A percentile compares a stretch with the other conserved stretches of the same genome.
These are phyloP conservation scores for Medicago ruthenica DNA, from an alignment of 306 rosid species.

Conservation along the genomic window DNA sequence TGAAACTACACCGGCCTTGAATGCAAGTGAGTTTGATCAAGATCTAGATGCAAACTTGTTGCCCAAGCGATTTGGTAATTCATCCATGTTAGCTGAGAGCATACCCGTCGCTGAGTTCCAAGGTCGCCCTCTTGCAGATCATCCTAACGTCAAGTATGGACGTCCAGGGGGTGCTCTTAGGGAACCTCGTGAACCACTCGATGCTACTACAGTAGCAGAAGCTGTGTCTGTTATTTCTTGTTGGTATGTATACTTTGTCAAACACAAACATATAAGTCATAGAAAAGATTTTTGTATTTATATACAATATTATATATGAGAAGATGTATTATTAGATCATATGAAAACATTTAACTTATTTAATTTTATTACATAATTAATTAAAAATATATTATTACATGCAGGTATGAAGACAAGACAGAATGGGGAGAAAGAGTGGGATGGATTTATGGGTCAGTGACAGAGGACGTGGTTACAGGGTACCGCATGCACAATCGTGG, in stretches of 20 bases:
- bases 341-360: neutral
- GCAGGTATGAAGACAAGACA: conserved; percentile 67
- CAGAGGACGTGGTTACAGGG: conserved; percentile 64
- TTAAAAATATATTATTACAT: neutral
- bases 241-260: conserved; percentile 50
- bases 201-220: conserved; percentile 80
- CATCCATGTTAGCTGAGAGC: conserved; percentile 73
- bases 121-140: conserved; percentile 90
- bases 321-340: neutral
- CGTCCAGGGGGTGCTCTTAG: conserved; percentile 75
- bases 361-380: neutral
- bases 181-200: conserved; percentile 79
- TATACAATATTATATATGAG: too few species aligned
- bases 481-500: conserved; percentile 70
- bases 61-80: conserved; percentile 89
- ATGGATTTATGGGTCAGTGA: conserved; percentile 69
- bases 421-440: conserved; percentile 71
- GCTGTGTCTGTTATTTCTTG: conserved; percentile 86
- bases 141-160: conserved; percentile 72
- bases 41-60: conserved; percentile 69
- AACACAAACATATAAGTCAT: neutral
- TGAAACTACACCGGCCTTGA: conserved; percentile 53
- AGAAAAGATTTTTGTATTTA: neutral
- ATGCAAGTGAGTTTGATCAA: conserved; percentile 64
- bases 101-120: conserved; percentile 72